phyloP scores from a whole-genome alignment of 768 basidiomycete genomes.

The Tylopilus plumbeoviolaceoides region DNA sequence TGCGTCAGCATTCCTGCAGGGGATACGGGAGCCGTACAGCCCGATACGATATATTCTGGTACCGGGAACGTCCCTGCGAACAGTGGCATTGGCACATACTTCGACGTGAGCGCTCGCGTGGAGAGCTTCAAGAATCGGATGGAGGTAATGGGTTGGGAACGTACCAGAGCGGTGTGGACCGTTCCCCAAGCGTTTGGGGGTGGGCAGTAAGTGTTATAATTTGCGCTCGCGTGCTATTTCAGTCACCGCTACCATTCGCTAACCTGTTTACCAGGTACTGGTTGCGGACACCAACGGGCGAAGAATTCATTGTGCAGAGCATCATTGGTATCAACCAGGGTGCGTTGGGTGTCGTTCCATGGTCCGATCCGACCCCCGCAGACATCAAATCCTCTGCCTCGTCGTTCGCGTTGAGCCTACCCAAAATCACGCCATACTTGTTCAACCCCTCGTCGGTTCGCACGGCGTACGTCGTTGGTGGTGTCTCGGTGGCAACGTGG shows the following conservation, averaged over 20 bases:
- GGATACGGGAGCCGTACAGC: constrained; percentile 26
- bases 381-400: constrained; percentile 47
- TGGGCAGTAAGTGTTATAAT: constrained; percentile 23
- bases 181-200: constrained; percentile 75
- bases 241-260: neutral
- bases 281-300: constrained; percentile 56
- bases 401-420: constrained; percentile 36
- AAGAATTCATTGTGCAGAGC: constrained; percentile 63
- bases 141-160: constrained; percentile 62
- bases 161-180: constrained; percentile 69
- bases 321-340: constrained; percentile 71
- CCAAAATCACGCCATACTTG: neutral
- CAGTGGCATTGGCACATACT: constrained; percentile 39
- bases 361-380: constrained; percentile 50
- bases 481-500: constrained; percentile 52
- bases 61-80: constrained; percentile 17
- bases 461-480: constrained; percentile 36
- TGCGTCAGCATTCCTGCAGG: constrained; percentile 48
- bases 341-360: constrained; percentile 46
- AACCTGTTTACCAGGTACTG: constrained; percentile 42
- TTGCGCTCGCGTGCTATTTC: too few relatives aligned
- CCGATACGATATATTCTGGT: constrained; percentile 18
- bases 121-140: constrained; percentile 59
- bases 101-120: constrained; percentile 65
- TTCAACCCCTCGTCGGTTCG: constrained; percentile 33